Evolutionary conservation across 2,329 filamentous ascomycete genomes (phyloP), one percentile per base, ranked within the genome.

Genomic region (Cryphonectria nitschkei): DNA sequence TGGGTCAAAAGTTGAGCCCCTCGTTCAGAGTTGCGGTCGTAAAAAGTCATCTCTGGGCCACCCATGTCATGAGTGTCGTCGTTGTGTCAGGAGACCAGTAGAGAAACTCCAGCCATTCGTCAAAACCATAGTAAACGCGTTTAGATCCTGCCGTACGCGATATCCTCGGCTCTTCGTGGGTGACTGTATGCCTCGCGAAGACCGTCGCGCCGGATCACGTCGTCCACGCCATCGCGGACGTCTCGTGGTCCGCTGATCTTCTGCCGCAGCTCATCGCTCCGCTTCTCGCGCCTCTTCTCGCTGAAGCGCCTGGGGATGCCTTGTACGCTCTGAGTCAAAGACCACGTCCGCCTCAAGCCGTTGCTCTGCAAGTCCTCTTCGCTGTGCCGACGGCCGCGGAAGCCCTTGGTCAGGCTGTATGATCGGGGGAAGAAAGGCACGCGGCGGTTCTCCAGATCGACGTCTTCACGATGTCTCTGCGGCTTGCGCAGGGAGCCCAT

Each of bases 241-340:
- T 88, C 86, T 34, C 80, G 83, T 0, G 89, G 89, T 6, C 83
- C 84, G 72, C 88, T 89, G 61, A 91, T 91, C 78, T 84, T 90
- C 74, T 85, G 81, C 9, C 89, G 83, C 68, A 91, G 81, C 75
- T 88, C 87, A 71, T 86, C 83, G 32, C 84, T 86, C 67, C 89
- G 82, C 79, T 87, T 89, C 79, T 89, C 87, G 34, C 88, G 83
- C 67, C 86, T 82, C 73, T 83, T 84, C 75, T 91, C 89, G 75
- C 86, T 89, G 22, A 90, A 75, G 64, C 84, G 83, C 22, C 86
- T 83, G 46, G 86, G 84, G 3, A 91, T 78, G 29, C 46, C 69
- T 43, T 70, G 65, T 7, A 73, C 29, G 37, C 85, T 87, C 61
- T 85, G 84, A 19, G 71, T 71, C 37, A 73, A 32, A 37, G 71